phyloP scores from a whole-genome alignment of 257 asterid genomes.

The Echium plantagineum region DNA sequence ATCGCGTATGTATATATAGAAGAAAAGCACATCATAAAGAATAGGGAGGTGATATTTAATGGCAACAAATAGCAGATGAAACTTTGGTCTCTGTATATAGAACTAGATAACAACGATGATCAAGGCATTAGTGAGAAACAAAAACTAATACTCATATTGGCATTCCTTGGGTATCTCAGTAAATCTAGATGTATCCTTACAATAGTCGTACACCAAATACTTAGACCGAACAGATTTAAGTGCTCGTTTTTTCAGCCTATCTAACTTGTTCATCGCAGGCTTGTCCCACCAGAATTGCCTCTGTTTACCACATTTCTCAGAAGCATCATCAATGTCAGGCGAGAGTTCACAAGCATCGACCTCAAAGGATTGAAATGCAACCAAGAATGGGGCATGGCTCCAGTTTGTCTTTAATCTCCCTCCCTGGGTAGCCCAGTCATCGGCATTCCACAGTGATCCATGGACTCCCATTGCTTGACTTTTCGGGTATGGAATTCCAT shows the following conservation, averaged over 20 bases:
- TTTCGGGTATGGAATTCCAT: slow-evolving; percentile 30
- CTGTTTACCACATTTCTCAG: slow-evolving; percentile 26
- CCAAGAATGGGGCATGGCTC: slow-evolving; percentile 40
- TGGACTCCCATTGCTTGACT: slow-evolving; percentile 45
- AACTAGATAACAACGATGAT: no score
- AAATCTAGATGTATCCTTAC: slow-evolving; percentile 40
- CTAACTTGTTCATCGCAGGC: slow-evolving; percentile 27
- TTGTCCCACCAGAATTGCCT: slow-evolving; percentile 58
- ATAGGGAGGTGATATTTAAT: no score
- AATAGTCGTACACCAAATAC: slow-evolving; percentile 45
- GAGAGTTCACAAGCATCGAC: slow-evolving; percentile 37
- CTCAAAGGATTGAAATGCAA: slow-evolving; percentile 23
- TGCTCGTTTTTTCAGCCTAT: slow-evolving; percentile 17
- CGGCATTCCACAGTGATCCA: slow-evolving; percentile 52
- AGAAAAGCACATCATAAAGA: no score
- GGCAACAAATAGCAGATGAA: no score
- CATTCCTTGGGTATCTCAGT: slow-evolving; percentile 42
- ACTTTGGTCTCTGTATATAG: no score
- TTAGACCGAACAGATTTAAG: slow-evolving; percentile 24
- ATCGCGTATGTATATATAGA: no score
- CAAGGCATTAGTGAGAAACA: background rate
- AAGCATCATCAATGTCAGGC: slow-evolving; percentile 13
- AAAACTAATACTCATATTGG: slow-evolving; percentile 4
- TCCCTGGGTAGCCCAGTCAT: slow-evolving; percentile 63
- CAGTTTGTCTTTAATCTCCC: slow-evolving; percentile 54